phyloP scores from a whole-genome alignment of 139 green algal species.

The Tetradesmus lagerheimii region DNA sequence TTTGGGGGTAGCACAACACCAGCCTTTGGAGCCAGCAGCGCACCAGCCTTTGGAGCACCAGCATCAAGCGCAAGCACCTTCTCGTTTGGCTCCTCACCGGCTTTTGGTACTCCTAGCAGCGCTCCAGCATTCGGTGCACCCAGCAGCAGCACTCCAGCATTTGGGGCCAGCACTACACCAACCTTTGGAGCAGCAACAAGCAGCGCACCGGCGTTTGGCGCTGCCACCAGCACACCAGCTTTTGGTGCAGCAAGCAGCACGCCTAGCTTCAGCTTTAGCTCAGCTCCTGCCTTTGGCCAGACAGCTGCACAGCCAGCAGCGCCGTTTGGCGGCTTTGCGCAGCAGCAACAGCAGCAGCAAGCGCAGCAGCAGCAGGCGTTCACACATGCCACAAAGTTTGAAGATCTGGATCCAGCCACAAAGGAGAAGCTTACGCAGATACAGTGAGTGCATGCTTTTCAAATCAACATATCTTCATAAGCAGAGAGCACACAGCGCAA shows the following conservation, averaged over 20 bases:
- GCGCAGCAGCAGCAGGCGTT: conserved; percentile 14
- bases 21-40: conserved; percentile 29
- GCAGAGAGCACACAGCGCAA: background rate
- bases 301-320: conserved; percentile 3
- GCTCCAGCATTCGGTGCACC: conserved; percentile 20
- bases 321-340: background rate
- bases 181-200: conserved; percentile 32
- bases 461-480: background rate
- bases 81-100: background rate
- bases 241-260: conserved; percentile 36
- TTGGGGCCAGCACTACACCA: conserved; percentile 24
- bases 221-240: conserved; percentile 9
- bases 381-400: conserved; percentile 37
- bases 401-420: background rate
- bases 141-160: conserved; percentile 12
- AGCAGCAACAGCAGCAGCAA: conserved; percentile 19
- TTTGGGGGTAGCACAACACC: background rate
- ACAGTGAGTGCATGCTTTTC: conserved; percentile 24
- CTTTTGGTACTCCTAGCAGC: background rate
- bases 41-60: conserved; percentile 23
- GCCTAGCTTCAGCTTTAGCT: conserved; percentile 22
- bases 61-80: background rate
- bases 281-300: conserved; percentile 12
- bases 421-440: conserved; percentile 29
- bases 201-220: conserved; percentile 12